A percentile compares a stretch with the other conserved stretches of the same genome.
phyloP scores from a whole-genome alignment of 495 filamentous ascomycete species.

The Cryomyces antarcticus region DNA sequence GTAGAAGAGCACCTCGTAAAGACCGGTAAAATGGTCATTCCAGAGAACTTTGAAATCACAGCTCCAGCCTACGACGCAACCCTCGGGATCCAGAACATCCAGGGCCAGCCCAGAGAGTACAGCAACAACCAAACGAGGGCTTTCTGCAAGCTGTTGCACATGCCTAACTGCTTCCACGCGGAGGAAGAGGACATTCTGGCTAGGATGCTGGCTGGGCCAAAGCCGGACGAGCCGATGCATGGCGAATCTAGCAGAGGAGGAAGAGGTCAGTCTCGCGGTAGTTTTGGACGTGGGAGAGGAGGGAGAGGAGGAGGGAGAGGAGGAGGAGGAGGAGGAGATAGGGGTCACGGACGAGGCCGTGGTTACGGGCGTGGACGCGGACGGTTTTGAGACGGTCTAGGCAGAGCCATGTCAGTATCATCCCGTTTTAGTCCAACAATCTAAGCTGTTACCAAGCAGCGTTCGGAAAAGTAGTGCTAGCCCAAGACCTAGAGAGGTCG shows the following conservation, averaged over 20 bases:
- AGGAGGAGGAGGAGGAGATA: background rate
- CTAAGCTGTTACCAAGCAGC: too few relatives aligned
- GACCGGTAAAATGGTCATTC: conserved; percentile 38
- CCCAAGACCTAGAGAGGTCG: too few relatives aligned
- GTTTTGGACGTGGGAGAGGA: conserved; percentile 5
- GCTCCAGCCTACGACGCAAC: conserved; percentile 45
- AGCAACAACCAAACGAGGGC: conserved; percentile 57
- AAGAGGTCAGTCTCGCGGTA: conserved; percentile 5
- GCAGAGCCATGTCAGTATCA: too few relatives aligned
- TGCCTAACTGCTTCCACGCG: conserved; percentile 56
- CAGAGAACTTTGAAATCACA: conserved; percentile 53
- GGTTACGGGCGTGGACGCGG: too few relatives aligned
- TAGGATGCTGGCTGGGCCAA: conserved; percentile 21
- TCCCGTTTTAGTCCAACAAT: too few relatives aligned
- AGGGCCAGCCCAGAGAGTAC: conserved; percentile 47
- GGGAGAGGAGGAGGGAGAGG: conserved; percentile 5
- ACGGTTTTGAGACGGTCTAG: too few relatives aligned
- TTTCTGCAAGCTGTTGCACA: conserved; percentile 61
- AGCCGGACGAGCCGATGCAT: background rate
- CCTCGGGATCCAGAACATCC: conserved; percentile 8
- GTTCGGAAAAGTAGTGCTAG: too few relatives aligned
- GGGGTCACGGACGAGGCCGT: too few relatives aligned
- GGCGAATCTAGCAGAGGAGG: background rate
- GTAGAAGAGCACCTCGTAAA: conserved; percentile 50
- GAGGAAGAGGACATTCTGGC: conserved; percentile 43